Base-by-base conservation (phyloP, 805 yeast species). In the Nakazawaea molendinolei region DNA sequence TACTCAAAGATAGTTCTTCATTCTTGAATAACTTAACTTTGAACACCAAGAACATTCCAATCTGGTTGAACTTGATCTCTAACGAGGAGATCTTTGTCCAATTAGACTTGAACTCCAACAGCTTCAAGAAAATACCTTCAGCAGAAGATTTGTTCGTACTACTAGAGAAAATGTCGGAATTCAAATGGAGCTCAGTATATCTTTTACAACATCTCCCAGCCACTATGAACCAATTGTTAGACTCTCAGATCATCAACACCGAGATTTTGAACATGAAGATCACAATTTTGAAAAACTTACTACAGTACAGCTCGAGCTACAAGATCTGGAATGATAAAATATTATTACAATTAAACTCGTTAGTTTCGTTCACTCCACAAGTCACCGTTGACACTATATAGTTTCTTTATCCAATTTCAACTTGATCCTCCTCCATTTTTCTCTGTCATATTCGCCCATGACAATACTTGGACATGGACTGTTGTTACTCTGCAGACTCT, bases 381-480 rank as follows among this genome's bases (percentile, higher is more conserved):
- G 28, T 31, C 16, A 16, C 34, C 13, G 13, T 31, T 5, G 23
- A 15, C 16, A 28, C 23, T 23, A 23, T n/a, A n/a, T n/a, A n/a
- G 8, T n/a, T 13, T 17, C 32, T 10, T 5, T 8, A 17, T 35
- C 33, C 14, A 44, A 34, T 31, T 46, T 40, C 24, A 52, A 46
- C 33, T 67, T 65, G 42, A 76, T 60, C 0, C 74, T 70, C 39
- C 69, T 60, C 83, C 83, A 76, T 50, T 77, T 77, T 50, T 77
- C 85, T 46, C 70, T 59, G 47, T 77, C 85, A 48, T 77, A 77
- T 47, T 74, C 75, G 0, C 84, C 83, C 38, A 76, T 67, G 3
- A 74, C 76, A 9, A 67, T 74, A 27, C 76, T 65, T 1, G 84
- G 83, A 25, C 61, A 65, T 42, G 48, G 69, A 55, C 55, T 73